Evolutionary conservation across 2,329 filamentous ascomycete genomes (phyloP), one percentile per base, ranked within the genome.

Genomic region (Chrysosphaeria jannelii): DNA sequence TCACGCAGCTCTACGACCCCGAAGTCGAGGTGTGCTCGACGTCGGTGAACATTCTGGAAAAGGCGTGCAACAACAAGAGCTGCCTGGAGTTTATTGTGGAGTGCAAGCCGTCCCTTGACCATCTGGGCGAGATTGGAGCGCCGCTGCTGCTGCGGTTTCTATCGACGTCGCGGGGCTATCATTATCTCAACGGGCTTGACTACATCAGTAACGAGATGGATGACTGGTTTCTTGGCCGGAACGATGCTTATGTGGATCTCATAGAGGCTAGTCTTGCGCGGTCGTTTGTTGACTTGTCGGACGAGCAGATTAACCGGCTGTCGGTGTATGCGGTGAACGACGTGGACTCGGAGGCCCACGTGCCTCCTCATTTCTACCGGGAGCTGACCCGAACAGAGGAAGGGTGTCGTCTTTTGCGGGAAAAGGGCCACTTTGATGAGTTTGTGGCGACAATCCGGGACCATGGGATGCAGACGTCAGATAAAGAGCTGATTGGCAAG

Each of bases 121-220:
- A 97, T 40, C 53, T 97, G 3, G 85, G 85, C 14, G 85, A 97
- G 40, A 93, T 97, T 31, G 85, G 85, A 3, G 85, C 88, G 10
- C 85, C 88, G 1, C 51, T 97, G 12, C 57, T 97, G 4, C 51
- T 97, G 24, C 69, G 85, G 19, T 97, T 97, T 43, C 44, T 97
- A 25, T 91, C 79, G 0, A 93, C 81, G 1, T 91, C 79, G 3
- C 81, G 91, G 27, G 85, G 85, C 23, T 97, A 97, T 38, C 79
- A 93, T 42, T 97, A 97, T 42, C 55, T 97, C 5, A 78, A 93
- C 38, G 85, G 79, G 0, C 52, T 97, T 20, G 88, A 97, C 46
- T 97, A 97, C 40, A 97, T 97, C 42, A 91, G 79, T 30, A 85
- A 89, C 39, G 88, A 97, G 42, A 97, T 97, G 85, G 85, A 97